These are phyloP conservation scores for Paracoccidioides brasiliensis DNA, from an alignment of 2,329 filamentous ascomycete species.

Conservation along the genomic window DNA sequence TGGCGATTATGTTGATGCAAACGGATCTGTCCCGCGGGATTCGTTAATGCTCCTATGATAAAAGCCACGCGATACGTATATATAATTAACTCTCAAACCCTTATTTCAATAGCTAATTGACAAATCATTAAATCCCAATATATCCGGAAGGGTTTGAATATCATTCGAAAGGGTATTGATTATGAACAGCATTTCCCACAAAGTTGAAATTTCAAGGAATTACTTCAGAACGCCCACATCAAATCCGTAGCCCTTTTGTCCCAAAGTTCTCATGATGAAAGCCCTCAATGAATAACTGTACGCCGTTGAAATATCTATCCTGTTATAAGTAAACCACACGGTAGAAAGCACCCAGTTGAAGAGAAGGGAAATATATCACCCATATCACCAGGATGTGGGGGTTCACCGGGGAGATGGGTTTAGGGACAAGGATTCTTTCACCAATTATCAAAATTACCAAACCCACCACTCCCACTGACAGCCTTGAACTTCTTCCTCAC, in stretches of 20 bases:
- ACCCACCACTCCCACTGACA: slow-evolving; percentile 43
- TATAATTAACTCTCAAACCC: too few species aligned
- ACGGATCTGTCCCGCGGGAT: too few species aligned
- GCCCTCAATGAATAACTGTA: not conserved
- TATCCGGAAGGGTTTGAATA: too few species aligned
- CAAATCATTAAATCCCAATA: too few species aligned
- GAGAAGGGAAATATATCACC: not conserved
- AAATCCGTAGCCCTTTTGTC: not conserved
- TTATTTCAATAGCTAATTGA: too few species aligned
- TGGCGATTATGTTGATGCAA: too few species aligned
- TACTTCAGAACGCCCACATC: not conserved
- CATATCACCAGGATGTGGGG: not conserved
- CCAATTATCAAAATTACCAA: slow-evolving; percentile 94
- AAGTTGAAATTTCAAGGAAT: not conserved
- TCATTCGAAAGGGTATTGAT: too few species aligned
- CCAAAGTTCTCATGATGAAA: not conserved
- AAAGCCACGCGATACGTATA: too few species aligned
- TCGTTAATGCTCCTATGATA: too few species aligned
- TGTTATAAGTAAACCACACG: not conserved
- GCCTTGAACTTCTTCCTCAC: slow-evolving; percentile 67
- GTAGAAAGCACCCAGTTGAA: not conserved
- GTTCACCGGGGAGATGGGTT: too few species aligned
- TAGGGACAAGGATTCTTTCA: slow-evolving; percentile 25
- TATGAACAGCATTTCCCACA: too few species aligned
- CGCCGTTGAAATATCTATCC: not conserved